phyloP scores from a whole-genome alignment of 2,329 filamentous ascomycete genomes.

The Sclerotinia borealis region DNA sequence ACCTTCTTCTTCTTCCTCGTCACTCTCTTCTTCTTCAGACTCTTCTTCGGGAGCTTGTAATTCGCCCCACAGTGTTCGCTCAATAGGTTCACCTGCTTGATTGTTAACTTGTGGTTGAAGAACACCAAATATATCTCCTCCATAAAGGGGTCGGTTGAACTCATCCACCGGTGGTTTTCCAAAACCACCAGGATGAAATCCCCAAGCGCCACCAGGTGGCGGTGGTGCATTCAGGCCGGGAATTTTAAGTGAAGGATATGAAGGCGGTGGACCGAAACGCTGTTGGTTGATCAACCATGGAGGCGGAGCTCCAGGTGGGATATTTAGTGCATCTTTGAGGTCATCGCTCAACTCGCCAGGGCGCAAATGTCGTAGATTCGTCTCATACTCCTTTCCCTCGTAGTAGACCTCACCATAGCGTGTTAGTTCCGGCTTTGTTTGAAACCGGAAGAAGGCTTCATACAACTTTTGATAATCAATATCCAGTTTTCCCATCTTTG shows the following conservation, averaged over 20 bases:
- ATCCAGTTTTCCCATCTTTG: slow-evolving; percentile 94
- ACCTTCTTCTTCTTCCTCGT: slow-evolving; percentile 64
- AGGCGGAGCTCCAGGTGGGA: slow-evolving; percentile 85
- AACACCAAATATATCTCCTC: slow-evolving; percentile 90
- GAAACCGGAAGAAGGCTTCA: slow-evolving; percentile 96
- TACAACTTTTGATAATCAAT: slow-evolving; percentile 99
- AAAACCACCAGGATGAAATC: slow-evolving; percentile 91
- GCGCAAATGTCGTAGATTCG: slow-evolving; percentile 82
- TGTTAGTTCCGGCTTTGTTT: slow-evolving; percentile 91
- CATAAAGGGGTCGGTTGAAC: slow-evolving; percentile 83
- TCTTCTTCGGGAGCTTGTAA: slow-evolving; percentile 74
- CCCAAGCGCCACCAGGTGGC: slow-evolving; percentile 84
- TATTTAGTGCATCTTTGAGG: slow-evolving; percentile 86
- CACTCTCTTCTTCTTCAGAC: slow-evolving; percentile 57
- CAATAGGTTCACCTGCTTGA: slow-evolving; percentile 70
- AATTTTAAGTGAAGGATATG: slow-evolving; percentile 92
- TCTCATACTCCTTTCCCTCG: slow-evolving; percentile 97
- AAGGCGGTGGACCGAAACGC: slow-evolving; percentile 84
- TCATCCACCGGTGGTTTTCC: slow-evolving; percentile 95
- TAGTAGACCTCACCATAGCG: slow-evolving; percentile 99
- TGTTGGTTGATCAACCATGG: slow-evolving; percentile 98
- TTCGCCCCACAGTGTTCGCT: slow-evolving; percentile 88
- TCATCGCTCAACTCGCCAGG: slow-evolving; percentile 87
- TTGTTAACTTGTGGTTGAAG: slow-evolving; percentile 54
- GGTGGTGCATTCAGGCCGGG: slow-evolving; percentile 91